Evolutionary conservation across 257 asterid genomes (phyloP), one percentile per base, ranked within the genome.

Genomic region (Jacaranda copaia): DNA sequence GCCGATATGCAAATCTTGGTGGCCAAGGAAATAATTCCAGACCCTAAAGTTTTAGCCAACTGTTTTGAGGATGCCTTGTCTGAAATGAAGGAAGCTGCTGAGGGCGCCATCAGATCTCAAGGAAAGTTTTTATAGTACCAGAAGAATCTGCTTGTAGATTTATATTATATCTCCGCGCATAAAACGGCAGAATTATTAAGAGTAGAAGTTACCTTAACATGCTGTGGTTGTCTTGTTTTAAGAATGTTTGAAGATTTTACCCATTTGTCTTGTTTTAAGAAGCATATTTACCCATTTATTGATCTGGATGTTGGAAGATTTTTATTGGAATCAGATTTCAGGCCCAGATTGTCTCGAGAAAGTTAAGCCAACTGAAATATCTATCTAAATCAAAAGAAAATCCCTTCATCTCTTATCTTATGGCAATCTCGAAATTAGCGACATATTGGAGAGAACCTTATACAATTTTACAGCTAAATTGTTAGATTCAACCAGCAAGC

Each of bases 1-100:
- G 95, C 93, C 10, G 96, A 88, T 15, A 70, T 93, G 90, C 96
- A 88, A 64, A 89, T 93, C n/a, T 79, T 85, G 85, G 97, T 86
- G 63, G 97, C 93, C 4, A 89, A 88, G 75, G 96, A 90, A 45
- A 70, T 93, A 18, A 86, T 91, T 43, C 92, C 91, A 12, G 96
- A 93, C 62, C 92, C 93, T 5, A 63, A 89, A 71, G 75, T 87
- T 79, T 81, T 93, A 3, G 96, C 94, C 4, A 89, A 83, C 67
- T 93, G 96, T 64, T 88, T 91, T 36, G 88, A 90, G 72, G 88
- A 88, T 70, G 84, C 95, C 14, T 84, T 93, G 84, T 65, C 62
- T 8, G 90, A 83, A 65, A 84, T 93, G 95, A 93, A 88, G 84
- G 65, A 77, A 51, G 90, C 84, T 80, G 94, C 88, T 0, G 80